Evolutionary conservation across 2,329 filamentous ascomycete species (phyloP), one percentile per base, ranked within the genome.

Genomic region (Gyromitra esculenta): DNA sequence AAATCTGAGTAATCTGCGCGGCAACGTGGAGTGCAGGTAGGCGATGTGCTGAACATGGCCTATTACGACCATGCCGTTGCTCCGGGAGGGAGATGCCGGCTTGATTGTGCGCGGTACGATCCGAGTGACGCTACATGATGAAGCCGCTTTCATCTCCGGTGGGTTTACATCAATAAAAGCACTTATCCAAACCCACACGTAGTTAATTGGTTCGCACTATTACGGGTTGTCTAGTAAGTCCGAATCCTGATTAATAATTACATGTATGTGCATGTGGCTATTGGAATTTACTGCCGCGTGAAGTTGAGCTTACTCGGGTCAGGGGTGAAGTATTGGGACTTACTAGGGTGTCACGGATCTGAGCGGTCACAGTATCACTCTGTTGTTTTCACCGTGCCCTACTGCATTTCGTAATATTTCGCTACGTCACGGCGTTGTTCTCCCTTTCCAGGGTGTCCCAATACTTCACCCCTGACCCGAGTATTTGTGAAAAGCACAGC

Each of bases 71-170:
- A 62, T 70, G 41, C 25, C 50, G 25, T 45, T n/a, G 15, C 8
- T 43, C n/a, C 37, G 57, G 57, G n/a, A 18, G 57, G 57, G 43
- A 54, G 13, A 37, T 37, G 54, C 50, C 9, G 4, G 35, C 13
- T 15, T 45, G 15, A 45, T 45, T 45, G 25, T 37, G 65, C n/a
- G 41, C 45, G 7, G 48, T 5, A 41, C 5, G 9, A 64, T 35
- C 60, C 72, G 72, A 75, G 72, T 75, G 72, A 75, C 59, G 70
- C 50, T 25, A n/a, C 65, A 71, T 75, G 72, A 75, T 35, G 72
- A 75, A 43, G 71, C 41, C 50, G 39, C 37, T 13, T 66, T 68
- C 63, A 69, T 75, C 65, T 75, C 57, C 57, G 48, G 15, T 45
- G 39, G 13, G n/a, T 37, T 60, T 60, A 43, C 37, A 11, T 60